Evolutionary conservation across 192 early-diverging fungal species (phyloP).

Genomic region (Backusella sp.): DNA sequence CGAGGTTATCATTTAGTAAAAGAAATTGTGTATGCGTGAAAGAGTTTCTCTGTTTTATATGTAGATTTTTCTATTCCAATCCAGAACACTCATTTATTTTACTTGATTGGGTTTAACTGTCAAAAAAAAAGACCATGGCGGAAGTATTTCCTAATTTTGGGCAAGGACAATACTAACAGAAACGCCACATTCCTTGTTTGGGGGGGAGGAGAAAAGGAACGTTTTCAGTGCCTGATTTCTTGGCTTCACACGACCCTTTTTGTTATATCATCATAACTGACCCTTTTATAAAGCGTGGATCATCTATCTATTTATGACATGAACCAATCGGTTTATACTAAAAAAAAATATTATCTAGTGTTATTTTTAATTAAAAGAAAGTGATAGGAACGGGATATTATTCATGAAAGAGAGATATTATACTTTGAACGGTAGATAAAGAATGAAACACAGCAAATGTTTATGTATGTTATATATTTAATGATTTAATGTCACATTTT

Average conservation of each 20-base stretch:
- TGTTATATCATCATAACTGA: not conserved
- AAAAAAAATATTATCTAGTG: not conserved
- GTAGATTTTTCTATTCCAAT: not conserved
- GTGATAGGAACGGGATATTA: not conserved
- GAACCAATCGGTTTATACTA: too few relatives aligned
- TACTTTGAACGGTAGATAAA: not conserved
- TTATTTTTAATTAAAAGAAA: not conserved
- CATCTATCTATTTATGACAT: not conserved
- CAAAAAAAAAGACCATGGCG: not conserved
- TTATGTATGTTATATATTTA: not conserved
- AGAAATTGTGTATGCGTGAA: not conserved
- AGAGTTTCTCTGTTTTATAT: not conserved
- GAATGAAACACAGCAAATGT: not conserved
- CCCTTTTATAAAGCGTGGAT: not conserved
- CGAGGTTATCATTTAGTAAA: not conserved
- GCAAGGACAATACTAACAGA: not conserved
- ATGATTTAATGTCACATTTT: not conserved
- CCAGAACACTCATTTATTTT: not conserved
- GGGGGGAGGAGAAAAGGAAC: not conserved
- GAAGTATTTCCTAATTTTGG: not conserved
- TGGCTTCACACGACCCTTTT: not conserved
- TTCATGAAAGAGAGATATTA: not conserved
- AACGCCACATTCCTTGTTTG: slow-evolving; percentile 6
- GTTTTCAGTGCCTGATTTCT: not conserved
- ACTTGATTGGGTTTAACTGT: not conserved